phyloP scores from a whole-genome alignment of 2,329 filamentous ascomycete genomes.

The Fusarium sp. region DNA sequence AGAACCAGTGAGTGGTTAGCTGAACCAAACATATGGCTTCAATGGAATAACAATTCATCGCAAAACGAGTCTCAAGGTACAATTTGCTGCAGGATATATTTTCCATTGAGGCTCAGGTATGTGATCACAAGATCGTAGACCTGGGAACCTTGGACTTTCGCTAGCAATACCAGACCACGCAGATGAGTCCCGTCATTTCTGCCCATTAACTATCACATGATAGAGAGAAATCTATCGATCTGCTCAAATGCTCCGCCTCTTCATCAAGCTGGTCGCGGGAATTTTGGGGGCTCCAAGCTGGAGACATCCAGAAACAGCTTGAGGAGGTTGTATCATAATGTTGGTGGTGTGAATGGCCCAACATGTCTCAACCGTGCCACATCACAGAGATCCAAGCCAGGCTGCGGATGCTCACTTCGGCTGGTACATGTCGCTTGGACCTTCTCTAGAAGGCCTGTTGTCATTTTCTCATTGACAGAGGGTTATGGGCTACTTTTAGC shows the following conservation, averaged over 20 bases:
- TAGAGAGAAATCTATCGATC: background rate
- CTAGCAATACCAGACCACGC: background rate
- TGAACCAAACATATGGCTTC: background rate
- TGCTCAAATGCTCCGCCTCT: background rate
- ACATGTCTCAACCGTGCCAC: conserved; percentile 1
- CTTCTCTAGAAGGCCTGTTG: background rate
- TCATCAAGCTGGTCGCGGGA: background rate
- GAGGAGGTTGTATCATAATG: background rate
- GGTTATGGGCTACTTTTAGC: background rate
- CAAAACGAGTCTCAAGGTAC: background rate
- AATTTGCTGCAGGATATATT: too few species aligned
- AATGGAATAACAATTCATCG: background rate
- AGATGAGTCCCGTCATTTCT: background rate
- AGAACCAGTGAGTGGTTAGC: background rate
- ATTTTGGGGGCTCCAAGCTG: background rate
- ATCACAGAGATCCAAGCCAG: background rate
- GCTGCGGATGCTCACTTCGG: background rate
- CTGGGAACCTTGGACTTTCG: background rate
- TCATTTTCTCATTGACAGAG: background rate
- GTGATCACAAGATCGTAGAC: background rate
- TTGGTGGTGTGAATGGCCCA: background rate
- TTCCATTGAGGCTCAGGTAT: background rate
- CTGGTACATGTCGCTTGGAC: background rate
- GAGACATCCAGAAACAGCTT: background rate
- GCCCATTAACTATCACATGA: background rate